Base-by-base conservation (phyloP, 1,139 yeast species). In the Sugiyamaella neomexicana region DNA sequence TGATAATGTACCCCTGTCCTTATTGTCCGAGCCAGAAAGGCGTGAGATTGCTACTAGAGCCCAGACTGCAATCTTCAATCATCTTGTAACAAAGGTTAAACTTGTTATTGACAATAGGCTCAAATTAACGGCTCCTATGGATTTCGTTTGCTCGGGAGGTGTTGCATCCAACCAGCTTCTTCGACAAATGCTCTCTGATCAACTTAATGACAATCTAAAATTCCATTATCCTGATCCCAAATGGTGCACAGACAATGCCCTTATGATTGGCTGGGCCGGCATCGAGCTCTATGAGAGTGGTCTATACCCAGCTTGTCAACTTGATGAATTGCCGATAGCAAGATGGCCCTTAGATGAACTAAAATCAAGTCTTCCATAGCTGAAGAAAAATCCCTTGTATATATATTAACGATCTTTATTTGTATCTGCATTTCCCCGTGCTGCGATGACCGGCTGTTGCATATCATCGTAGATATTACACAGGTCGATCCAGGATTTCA, bases 261-360 rank as follows among this genome's bases (percentile, higher is more conserved):
- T 90, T 1, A 93, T 93, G 99, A 93, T 93, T 53, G 99, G 97
- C 0, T 88, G 95, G 82, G 96, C 98, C 0, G 99, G 97, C 0
- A 87, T 91, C 10, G 97, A 91, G 66, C 74, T 90, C 13, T 86
- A 75, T 66, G 96, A 90, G 66, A 39, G 52, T 23, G 58, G 54
- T 2, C 68, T 70, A 5, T 55, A 78, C 29, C 75, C 76, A 16
- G 80, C 89, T 0, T 17, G 34, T 9, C 80, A 77, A 31, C 66
- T 85, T 2, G 61, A 59, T 23, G 65, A 65, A 40, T 50, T 65
- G 45, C 59, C 60, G 6, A 40, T 55, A 2, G 55, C 60, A 16
- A 57, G 53, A 47, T 60, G 63, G 63, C 61, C 61, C 1, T 38
- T 59, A 23, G 50, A 52, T 15, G 37, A 47, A 40, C 29, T 40